A percentile compares a stretch with the other conserved stretches of the same genome.
These are phyloP conservation scores for Linderina pennispora DNA, from an alignment of 192 early-diverging fungal species.

Conservation along the genomic window DNA sequence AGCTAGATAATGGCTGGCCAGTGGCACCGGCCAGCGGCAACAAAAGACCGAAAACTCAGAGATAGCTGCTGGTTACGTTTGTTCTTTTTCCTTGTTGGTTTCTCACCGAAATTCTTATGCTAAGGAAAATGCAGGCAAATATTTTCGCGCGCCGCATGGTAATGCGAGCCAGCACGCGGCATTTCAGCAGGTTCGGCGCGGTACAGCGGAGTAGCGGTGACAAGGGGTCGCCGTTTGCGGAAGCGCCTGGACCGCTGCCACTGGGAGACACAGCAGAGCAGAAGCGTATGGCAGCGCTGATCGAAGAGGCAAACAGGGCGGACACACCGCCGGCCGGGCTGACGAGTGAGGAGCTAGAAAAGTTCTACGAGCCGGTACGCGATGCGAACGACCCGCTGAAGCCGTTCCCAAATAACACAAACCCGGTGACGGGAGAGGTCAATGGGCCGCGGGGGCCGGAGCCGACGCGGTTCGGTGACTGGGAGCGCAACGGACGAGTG, in stretches of 20 bases:
- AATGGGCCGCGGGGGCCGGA: conserved; percentile 72
- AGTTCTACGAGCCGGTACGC: conserved; percentile 34
- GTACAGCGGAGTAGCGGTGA: neutral
- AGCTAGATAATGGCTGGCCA: conserved; percentile 17
- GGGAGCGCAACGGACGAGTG: conserved; percentile 74
- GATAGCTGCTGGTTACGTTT: neutral
- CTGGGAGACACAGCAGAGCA: conserved; percentile 58
- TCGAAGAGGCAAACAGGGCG: conserved; percentile 39
- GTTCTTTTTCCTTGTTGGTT: neutral
- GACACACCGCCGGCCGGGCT: conserved; percentile 34
- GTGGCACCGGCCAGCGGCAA: neutral
- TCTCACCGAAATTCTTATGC: neutral
- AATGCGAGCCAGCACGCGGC: neutral
- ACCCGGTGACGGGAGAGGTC: conserved; percentile 65
- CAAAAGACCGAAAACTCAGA: neutral
- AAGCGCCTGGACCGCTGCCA: conserved; percentile 54
- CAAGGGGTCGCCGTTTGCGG: conserved; percentile 19
- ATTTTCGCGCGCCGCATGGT: too few relatives aligned
- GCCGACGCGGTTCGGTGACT: conserved; percentile 77
- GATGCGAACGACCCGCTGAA: conserved; percentile 44
- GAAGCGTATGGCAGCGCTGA: conserved; percentile 53
- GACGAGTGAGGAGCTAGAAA: conserved; percentile 34
- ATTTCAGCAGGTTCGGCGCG: neutral
- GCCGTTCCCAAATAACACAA: conserved; percentile 58
- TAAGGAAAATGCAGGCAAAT: too few relatives aligned